phyloP scores from a whole-genome alignment of 164 flowering plant species.

The Umbilicus rupestris region DNA sequence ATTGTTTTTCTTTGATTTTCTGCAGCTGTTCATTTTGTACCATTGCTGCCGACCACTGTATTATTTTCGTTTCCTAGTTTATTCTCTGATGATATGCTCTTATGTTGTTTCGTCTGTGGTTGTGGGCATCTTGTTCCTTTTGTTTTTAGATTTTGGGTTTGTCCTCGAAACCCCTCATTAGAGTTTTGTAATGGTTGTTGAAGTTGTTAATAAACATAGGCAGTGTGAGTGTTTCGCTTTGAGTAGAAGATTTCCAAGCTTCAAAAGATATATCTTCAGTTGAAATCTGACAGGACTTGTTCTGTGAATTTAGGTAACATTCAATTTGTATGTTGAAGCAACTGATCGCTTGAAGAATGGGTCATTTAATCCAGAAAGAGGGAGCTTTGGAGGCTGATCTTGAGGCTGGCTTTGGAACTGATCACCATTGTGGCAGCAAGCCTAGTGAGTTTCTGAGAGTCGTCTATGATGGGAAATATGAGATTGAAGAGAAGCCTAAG shows the following conservation, averaged over 20 bases:
- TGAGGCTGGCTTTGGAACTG: not conserved
- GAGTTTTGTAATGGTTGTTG: not conserved
- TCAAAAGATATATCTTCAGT: not conserved
- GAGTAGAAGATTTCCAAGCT: constrained; percentile 1
- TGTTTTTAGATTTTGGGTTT: not conserved
- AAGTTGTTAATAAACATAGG: not conserved
- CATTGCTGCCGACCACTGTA: not conserved
- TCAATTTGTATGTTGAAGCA: not conserved
- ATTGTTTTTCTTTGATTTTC: not conserved
- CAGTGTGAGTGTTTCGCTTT: not conserved
- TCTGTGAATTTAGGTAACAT: not conserved
- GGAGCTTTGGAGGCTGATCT: not conserved
- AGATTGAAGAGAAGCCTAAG: not conserved
- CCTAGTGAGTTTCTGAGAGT: not conserved
- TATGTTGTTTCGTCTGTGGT: not conserved
- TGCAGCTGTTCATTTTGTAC: not conserved
- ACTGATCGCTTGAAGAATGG: not conserved
- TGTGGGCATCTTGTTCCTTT: not conserved
- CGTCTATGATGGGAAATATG: not conserved
- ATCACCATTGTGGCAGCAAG: not conserved
- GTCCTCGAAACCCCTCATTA: no score
- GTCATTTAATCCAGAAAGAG: not conserved
- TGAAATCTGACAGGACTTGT: not conserved
- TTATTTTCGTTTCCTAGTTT: not conserved
- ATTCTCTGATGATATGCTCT: not conserved